These are phyloP conservation scores for Apophysomyces elegans DNA, from an alignment of 371 early-diverging fungal species.

Conservation along the genomic window DNA sequence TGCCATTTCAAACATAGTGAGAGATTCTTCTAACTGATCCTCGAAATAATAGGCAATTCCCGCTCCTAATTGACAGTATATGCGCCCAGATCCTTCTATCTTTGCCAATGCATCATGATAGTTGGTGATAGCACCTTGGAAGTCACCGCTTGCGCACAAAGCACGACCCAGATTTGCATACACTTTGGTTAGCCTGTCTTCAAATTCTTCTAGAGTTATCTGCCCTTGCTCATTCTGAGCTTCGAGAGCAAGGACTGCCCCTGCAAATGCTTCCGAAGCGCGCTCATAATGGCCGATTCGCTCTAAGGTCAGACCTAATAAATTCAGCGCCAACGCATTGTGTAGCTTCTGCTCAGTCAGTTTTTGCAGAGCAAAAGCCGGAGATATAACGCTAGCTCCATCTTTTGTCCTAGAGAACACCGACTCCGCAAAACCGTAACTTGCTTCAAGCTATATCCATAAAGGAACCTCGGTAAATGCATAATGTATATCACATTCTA, in stretches of 20 bases:
- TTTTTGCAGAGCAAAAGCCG: slow-evolving; percentile 76
- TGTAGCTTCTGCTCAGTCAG: slow-evolving; percentile 66
- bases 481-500: slow-evolving; percentile 1
- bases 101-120: slow-evolving; percentile 46
- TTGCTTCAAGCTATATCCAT: slow-evolving; percentile 59
- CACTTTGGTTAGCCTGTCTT: slow-evolving; percentile 39
- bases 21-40: slow-evolving; percentile 66
- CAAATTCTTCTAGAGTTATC: slow-evolving; percentile 21
- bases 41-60: slow-evolving; percentile 82
- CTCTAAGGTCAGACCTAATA: slow-evolving; percentile 81
- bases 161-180: slow-evolving; percentile 68
- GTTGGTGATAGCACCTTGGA: slow-evolving; percentile 49
- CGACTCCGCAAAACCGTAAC: slow-evolving; percentile 73
- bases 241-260: slow-evolving; percentile 59
- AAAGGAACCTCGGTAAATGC: not conserved
- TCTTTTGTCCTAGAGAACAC: slow-evolving; percentile 42
- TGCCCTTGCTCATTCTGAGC: slow-evolving; percentile 28
- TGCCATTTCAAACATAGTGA: slow-evolving; percentile 76
- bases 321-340: slow-evolving; percentile 68
- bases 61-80: slow-evolving; percentile 67
- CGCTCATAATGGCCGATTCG: slow-evolving; percentile 67
- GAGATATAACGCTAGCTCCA: slow-evolving; percentile 42
- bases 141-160: slow-evolving; percentile 58
- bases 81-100: slow-evolving; percentile 27
- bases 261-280: slow-evolving; percentile 70